phyloP scores from a whole-genome alignment of 108 stramenopile species.

The Fragilariopsis cylindrus region DNA sequence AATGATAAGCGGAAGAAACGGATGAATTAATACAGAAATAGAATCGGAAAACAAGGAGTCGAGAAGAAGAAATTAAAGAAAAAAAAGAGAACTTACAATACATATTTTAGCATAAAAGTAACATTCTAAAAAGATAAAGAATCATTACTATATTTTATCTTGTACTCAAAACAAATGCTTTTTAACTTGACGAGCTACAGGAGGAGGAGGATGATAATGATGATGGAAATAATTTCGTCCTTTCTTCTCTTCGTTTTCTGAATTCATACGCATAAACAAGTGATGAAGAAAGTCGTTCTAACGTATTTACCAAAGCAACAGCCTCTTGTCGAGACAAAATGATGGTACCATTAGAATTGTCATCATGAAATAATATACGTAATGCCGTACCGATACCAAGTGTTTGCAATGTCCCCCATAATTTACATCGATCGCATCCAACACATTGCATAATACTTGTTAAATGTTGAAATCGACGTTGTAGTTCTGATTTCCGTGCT shows the following conservation, averaged over 20 bases:
- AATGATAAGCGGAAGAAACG: no score
- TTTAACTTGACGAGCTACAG: no score
- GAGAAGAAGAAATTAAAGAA: background rate
- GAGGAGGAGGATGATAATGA: no score
- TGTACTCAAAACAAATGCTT: no score
- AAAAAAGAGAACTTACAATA: background rate
- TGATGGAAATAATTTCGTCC: no score
- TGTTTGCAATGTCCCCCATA: constrained; percentile 18
- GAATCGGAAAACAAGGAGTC: background rate
- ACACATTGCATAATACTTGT: constrained; percentile 13
- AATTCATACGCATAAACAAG: constrained; percentile 7
- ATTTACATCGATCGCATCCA: constrained; percentile 17
- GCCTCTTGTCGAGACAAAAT: constrained; percentile 8
- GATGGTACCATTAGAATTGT: background rate
- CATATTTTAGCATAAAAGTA: no score
- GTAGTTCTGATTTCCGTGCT: background rate
- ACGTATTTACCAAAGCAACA: constrained; percentile 15
- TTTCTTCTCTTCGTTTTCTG: background rate
- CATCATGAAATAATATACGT: background rate
- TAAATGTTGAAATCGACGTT: constrained; percentile 13
- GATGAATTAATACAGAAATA: background rate
- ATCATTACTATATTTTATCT: no score
- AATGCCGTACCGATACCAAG: constrained; percentile 13
- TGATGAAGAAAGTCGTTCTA: constrained; percentile 12
- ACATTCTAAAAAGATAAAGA: no score